Evolutionary conservation across 1,139 yeast genomes (phyloP), one percentile per base, ranked within the genome.

Genomic region (Scheffersomyces lignicola): DNA sequence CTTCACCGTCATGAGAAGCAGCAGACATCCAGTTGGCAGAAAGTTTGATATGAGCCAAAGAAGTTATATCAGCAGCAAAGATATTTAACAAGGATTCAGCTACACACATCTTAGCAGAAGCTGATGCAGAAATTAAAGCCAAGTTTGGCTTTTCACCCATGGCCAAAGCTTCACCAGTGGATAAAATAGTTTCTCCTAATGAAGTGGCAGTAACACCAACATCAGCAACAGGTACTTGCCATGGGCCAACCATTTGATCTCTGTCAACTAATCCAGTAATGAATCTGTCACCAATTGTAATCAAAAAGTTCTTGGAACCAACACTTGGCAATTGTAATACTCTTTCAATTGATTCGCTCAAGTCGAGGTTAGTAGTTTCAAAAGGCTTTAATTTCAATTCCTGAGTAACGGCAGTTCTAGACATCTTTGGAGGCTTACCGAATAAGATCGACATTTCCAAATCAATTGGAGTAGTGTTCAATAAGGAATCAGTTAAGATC

Each of bases 21-120:
- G 98, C 92, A 11, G 97, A 83, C 99, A 94, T 94, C 99, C 99
- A 94, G 69, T 94, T 94, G 35, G 99, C 99, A 38, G 96, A 86
- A 42, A 94, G 69, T 54, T 90, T 86, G 37, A 92, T 82, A 48
- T 82, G 77, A 42, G 82, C 82, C 43, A 92, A 69, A 9, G 82
- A 70, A 40, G 83, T 77, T 41, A 92, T 76, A 59, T 92, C 96
- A 27, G 98, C 95, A 29, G 98, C 97, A 51, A 82, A 79, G 31
- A 92, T 59, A 58, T 94, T 94, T 60, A 90, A 65, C 53, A 94
- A 73, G 2, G 97, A 83, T 70, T 94, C 99, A 20, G 97, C 98
- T 41, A 94, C 95, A 47, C 92, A 78, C 83, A 94, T 82, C 65
- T 90, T 87, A 18, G 98, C 97, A n/a, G 96, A 87, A 1, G 97